Percentiles rank a stretch among this genome's conserved stretches.
phyloP scores from a whole-genome alignment of 2,329 filamentous ascomycete genomes.

The Elsinoe necatrix region DNA sequence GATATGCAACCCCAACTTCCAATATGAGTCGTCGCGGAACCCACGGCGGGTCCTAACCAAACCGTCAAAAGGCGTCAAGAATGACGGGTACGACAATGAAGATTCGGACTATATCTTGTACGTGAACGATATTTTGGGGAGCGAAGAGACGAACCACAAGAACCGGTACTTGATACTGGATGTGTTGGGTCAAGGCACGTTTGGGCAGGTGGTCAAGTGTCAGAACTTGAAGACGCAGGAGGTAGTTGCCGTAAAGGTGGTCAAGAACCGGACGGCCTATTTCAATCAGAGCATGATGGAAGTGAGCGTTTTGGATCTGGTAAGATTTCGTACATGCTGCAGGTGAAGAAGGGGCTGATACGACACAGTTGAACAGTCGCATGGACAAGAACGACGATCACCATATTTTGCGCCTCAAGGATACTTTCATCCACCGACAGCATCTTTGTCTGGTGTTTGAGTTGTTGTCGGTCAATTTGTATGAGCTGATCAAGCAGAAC shows the following conservation, averaged over 20 bases:
- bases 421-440: slow-evolving; percentile 96
- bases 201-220: slow-evolving; percentile 97
- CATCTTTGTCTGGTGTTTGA: slow-evolving; percentile 97
- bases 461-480: slow-evolving; percentile 90
- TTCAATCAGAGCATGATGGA: slow-evolving; percentile 99
- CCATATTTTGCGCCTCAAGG: slow-evolving; percentile 85
- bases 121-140: slow-evolving; percentile 96
- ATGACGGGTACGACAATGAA: slow-evolving; percentile 97
- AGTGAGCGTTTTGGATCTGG: slow-evolving; percentile 90
- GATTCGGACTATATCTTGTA: slow-evolving; percentile 99
- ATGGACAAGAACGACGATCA: slow-evolving; percentile 99
- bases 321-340: slow-evolving; percentile 36
- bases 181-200: slow-evolving; percentile 93
- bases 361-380: slow-evolving; percentile 79
- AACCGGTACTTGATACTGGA: slow-evolving; percentile 96
- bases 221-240: slow-evolving; percentile 98
- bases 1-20: slow-evolving; percentile 96
- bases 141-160: slow-evolving; percentile 97
- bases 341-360: slow-evolving; percentile 20
- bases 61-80: slow-evolving; percentile 96
- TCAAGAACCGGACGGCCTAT: slow-evolving; percentile 97
- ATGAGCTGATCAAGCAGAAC: slow-evolving; percentile 98
- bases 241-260: slow-evolving; percentile 96
- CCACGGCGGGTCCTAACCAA: slow-evolving; percentile 93
- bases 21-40: slow-evolving; percentile 97